phyloP scores from a whole-genome alignment of 768 basidiomycete species.

The Podaxis sp. region DNA sequence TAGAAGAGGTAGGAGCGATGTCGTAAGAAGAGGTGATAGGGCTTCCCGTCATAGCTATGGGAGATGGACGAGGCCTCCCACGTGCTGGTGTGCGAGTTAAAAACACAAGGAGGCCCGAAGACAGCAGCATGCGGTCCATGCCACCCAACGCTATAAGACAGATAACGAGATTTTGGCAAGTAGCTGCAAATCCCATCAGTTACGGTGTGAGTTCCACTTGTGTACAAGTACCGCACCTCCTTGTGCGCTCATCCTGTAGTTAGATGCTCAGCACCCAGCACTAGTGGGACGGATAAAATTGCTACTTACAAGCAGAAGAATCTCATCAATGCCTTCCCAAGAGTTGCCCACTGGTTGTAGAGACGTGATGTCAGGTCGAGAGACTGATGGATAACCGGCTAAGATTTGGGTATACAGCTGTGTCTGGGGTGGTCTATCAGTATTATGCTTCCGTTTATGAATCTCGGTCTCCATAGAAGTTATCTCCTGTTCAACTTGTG shows the following conservation, averaged over 20 bases:
- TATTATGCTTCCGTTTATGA: not conserved
- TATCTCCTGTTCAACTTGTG: not conserved
- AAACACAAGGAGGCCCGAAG: not conserved
- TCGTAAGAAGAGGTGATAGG: not conserved
- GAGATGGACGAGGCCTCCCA: not conserved
- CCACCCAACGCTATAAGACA: not conserved
- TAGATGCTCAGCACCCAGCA: not conserved
- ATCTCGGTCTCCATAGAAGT: not conserved
- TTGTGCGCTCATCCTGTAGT: not conserved
- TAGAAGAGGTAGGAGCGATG: not conserved
- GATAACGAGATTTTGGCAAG: not conserved
- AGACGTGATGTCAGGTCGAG: not conserved
- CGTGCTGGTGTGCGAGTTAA: not conserved
- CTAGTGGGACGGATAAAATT: not conserved
- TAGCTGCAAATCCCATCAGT: not conserved
- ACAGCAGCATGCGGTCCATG: not conserved
- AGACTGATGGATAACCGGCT: not conserved
- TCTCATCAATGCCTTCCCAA: not conserved
- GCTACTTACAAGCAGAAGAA: not conserved
- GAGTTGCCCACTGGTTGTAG: not conserved
- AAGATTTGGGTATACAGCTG: not conserved
- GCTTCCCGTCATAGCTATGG: not conserved
- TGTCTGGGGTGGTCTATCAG: not conserved
- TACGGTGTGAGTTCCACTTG: not conserved
- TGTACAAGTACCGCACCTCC: not conserved